Evolutionary conservation across 1,139 yeast species (phyloP), one percentile per base, ranked within the genome.

Genomic region (Pneumocystis wakefieldiae): DNA sequence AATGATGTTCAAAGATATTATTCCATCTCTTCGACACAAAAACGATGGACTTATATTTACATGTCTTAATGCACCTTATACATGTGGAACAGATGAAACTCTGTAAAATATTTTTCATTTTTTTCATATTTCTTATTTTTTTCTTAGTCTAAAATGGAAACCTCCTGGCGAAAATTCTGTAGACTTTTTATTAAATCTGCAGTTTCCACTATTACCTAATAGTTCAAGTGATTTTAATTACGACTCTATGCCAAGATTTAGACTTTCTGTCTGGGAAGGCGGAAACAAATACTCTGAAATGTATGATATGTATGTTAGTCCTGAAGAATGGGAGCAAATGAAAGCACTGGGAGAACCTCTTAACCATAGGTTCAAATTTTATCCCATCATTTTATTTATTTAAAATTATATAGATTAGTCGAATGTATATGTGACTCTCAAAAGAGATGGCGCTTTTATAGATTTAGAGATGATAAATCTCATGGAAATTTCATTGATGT

Each of bases 31-130:
- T 62, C 87, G 88, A 53, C 97, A 94, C 73, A 87, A 87, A 64
- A 85, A 95, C 0, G 99, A 94, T 75, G 99, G 99, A 0, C 80
- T 94, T 55, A 89, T 94, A 66, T 88, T 89, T 73, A 94, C 99
- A 1, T 88, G 96, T 69, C 87, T 94, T 42, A 89, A 84, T 66
- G 82, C 94, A 0, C 95, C 96, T 0, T 94, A 94, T 74, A 80
- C 83, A 3, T 83, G 85, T 68, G 97, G 97, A 14, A 91, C 97
- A 0, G 97, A 92, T 73, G 81, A 82, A 3, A 82, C 74, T 42
- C 74, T 76, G 60, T 57, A 57, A 37, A 19, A 24, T 38, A 63
- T 41, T 42, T 57, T 57, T 57, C 55, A 5, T 48, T 3, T 24
- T 3, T 48, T 24, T 24, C 19, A 32, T n/a, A 42, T 58, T n/a